Evolutionary conservation across 352 stramenopile species (phyloP).

Genomic region (Globisporangium nunn): DNA sequence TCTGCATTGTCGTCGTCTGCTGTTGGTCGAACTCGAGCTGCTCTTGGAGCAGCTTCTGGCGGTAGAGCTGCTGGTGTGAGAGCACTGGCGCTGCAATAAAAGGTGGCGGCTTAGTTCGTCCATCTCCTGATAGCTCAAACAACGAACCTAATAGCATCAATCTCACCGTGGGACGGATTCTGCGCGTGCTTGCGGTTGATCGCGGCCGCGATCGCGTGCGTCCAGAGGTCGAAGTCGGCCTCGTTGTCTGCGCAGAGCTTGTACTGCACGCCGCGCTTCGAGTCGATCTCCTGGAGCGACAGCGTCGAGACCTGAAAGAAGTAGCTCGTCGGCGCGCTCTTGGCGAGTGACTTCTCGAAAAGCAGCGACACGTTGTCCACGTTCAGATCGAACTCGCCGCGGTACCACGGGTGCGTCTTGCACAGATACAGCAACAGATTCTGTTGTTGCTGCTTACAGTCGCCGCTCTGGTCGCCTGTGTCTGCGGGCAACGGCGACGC

Average conservation of each 20-base stretch:
- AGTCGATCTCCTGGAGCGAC: conserved; percentile 68
- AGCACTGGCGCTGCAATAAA: conserved; percentile 22
- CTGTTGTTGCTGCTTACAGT: conserved; percentile 29
- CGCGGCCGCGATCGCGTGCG: conserved; percentile 56
- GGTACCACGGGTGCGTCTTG: conserved; percentile 75
- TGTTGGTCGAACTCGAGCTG: conserved; percentile 13
- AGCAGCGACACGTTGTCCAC: conserved; percentile 67
- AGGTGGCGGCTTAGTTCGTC: not conserved
- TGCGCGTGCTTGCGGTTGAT: conserved; percentile 69
- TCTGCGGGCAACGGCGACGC: not conserved
- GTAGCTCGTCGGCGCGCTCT: conserved; percentile 70
- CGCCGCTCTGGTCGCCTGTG: not conserved
- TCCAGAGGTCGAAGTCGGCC: conserved; percentile 76
- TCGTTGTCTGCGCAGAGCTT: conserved; percentile 78
- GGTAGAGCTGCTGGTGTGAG: conserved; percentile 74
- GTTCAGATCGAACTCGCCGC: conserved; percentile 69
- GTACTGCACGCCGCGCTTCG: conserved; percentile 76
- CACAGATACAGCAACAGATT: conserved; percentile 51
- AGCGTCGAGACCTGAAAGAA: conserved; percentile 83
- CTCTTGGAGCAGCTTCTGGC: conserved; percentile 56
- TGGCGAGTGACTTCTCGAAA: conserved; percentile 74
- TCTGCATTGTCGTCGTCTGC: not conserved
- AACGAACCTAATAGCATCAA: not conserved
- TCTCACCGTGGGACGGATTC: conserved; percentile 12
- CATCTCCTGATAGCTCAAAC: too few species aligned